phyloP scores from a whole-genome alignment of 1,139 yeast genomes.

The Taiozyma onychis region DNA sequence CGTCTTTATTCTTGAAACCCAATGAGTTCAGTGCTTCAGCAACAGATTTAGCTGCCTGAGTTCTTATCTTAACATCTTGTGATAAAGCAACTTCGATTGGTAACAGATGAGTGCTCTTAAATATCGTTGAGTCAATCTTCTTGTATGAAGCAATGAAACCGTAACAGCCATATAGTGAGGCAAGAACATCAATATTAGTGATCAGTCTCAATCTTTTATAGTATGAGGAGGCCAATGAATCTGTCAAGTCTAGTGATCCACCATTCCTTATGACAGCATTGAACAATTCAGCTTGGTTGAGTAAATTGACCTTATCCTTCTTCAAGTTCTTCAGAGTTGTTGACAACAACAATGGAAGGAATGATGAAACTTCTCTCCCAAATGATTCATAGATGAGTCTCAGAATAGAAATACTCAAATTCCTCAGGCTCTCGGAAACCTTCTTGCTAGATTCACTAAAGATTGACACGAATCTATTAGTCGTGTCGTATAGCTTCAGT shows the following conservation, averaged over 20 bases:
- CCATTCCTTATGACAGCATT: slow-evolving; percentile 19
- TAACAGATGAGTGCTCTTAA: slow-evolving; percentile 8
- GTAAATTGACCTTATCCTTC: slow-evolving; percentile 18
- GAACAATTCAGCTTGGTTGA: slow-evolving; percentile 16
- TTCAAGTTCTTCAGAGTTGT: slow-evolving; percentile 28
- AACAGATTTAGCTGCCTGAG: slow-evolving; percentile 26
- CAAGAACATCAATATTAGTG: slow-evolving; percentile 24
- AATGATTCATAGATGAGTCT: slow-evolving; percentile 26
- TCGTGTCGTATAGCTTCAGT: slow-evolving; percentile 18
- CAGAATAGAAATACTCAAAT: slow-evolving; percentile 15
- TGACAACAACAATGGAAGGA: slow-evolving; percentile 26
- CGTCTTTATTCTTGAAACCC: slow-evolving; percentile 16
- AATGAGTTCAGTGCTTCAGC: slow-evolving; percentile 27
- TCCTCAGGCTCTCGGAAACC: slow-evolving; percentile 6
- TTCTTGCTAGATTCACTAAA: slow-evolving; percentile 13
- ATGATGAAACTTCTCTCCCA: slow-evolving; percentile 27
- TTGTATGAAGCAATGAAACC: slow-evolving; percentile 23
- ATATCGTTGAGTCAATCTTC: slow-evolving; percentile 11
- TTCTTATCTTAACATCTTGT: slow-evolving; percentile 26
- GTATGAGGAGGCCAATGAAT: slow-evolving; percentile 12
- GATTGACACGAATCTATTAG: slow-evolving; percentile 20
- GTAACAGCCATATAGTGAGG: slow-evolving; percentile 21
- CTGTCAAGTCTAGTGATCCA: slow-evolving; percentile 17
- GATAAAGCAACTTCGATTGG: slow-evolving; percentile 15
- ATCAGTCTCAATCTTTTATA: slow-evolving; percentile 21